Base-by-base conservation (phyloP, 169 alveolate species). In the Plasmodium ovale region DNA sequence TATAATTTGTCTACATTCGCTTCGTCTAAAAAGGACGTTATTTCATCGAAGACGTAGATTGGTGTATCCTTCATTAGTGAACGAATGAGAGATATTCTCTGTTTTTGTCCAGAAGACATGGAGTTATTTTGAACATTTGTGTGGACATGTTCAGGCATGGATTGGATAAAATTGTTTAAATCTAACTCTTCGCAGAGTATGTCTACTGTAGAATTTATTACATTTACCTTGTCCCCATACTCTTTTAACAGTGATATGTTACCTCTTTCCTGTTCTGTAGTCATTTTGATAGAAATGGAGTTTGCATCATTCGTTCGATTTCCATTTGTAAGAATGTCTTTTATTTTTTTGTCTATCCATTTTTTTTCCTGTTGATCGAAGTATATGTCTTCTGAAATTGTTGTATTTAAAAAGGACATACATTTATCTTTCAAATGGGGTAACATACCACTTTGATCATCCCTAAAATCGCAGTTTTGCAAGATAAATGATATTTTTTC, bases 31-130 rank as follows among this genome's bases (percentile, higher is more conserved):
- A 54, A 79, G 1, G 89, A 79, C 7, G 77, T 79, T 27, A 79
- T 79, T 79, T 79, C 89, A 79, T 79, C 89, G 27, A 79, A 79
- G 0, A 79, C 39, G 29, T 79, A 79, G 29, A 79, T 79, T 12
- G 82, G 79, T 2, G 82, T 64, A 39, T 79, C 69, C 51, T 79
- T 79, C 60, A 79, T 79, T 14, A 79, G 56, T 6, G 89, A 79
- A 1, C 89, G 77, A n/a, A 79, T 79, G 25, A 79, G 44, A 1
- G 89, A 79, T 64, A 79, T 47, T 79, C 89, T 79, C 29, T 79
- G 89, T 65, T 69, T 79, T 54, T 79, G 89, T 6, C 89, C 89
- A 0, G 89, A 79, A 10, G 89, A 79, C 82, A 79, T 79, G n/a
- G 37, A 2, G 51, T 42, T 65, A 39, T 79, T 49, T 10, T 62